Evolutionary conservation across 2,329 filamentous ascomycete genomes (phyloP), one percentile per base, ranked within the genome.

Genomic region (Xylariaceae sp.): DNA sequence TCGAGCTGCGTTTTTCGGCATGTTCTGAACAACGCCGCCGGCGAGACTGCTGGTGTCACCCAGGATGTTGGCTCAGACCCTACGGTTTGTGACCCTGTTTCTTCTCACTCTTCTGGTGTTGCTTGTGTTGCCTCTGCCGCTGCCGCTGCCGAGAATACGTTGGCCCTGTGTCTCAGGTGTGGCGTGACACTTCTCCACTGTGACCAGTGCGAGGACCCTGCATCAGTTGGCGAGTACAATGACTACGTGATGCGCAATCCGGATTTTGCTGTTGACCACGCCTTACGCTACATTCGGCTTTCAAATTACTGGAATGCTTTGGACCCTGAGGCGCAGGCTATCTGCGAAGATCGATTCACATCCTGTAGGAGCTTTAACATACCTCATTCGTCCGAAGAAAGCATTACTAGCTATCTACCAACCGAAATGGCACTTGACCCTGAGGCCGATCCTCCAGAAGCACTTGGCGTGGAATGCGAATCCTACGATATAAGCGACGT

Each of bases 61-160:
- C 91, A 96, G 75, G 95, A 99, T 77, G 92, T 99, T 68, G 91
- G 88, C 70, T 92, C 91, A 70, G 94, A 99, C 83, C 94, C 94
- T 75, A 99, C 95, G 86, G 93, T 99, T 88, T 84, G 93, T 96
- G 70, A 66, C 64, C 65, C 75, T 64, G 64, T 72, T 70, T 69
- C 73, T 68, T 65, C 67, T 62, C 36, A 58, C 53, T 53, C 41
- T 53, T 37, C 29, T 59, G 45, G 32, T 57, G 29, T 37, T 52
- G 40, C 44, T 53, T 26, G 33, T 53, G 32, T 33, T 40, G 43
- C 49, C 42, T 32, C 50, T 30, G 11, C 57, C 47, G 23, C 47
- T 15, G 52, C 21, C 24, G 8, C 53, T 54, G 42, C 53, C 55
- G 61, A 66, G 53, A 49, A 37, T 26, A 43, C 46, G 39, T 53